A percentile compares a stretch with the other conserved stretches of the same genome.
phyloP scores from a whole-genome alignment of 331 rosid species.

The Dryas integrifolia region DNA sequence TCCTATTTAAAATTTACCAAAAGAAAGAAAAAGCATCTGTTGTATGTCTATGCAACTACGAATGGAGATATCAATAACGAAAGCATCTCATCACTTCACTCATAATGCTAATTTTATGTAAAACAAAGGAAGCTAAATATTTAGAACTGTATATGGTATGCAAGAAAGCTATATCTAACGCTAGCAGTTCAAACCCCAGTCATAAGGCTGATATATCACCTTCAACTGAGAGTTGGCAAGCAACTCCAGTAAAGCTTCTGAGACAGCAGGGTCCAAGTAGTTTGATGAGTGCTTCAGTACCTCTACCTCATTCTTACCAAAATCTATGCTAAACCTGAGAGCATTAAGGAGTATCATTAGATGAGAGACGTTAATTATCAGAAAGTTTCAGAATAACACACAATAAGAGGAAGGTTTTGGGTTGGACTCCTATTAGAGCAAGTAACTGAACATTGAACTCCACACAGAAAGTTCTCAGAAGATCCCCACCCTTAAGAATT shows the following conservation, averaged over 20 bases:
- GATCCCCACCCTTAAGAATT: neutral
- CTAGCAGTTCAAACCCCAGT: constrained; percentile 82
- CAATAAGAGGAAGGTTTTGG: neutral
- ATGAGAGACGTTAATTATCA: neutral
- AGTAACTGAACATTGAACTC: neutral
- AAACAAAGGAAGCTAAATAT: constrained; percentile 12
- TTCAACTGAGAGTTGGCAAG: constrained; percentile 72
- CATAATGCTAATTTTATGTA: constrained; percentile 15
- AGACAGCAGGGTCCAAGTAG: constrained; percentile 63
- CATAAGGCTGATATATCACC: constrained; percentile 70
- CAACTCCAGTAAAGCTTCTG: constrained; percentile 63
- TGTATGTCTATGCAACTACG: neutral
- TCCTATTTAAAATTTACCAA: neutral
- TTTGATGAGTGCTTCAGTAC: constrained; percentile 75
- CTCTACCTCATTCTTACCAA: constrained; percentile 81
- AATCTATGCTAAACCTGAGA: constrained; percentile 80
- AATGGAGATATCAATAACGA: neutral
- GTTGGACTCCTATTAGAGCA: neutral
- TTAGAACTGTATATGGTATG: constrained; percentile 25
- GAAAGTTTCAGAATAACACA: neutral
- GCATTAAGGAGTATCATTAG: constrained; percentile 3
- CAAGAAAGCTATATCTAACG: constrained; percentile 6
- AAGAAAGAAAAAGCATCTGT: neutral
- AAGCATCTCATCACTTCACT: neutral
- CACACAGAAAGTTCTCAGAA: neutral